Percentiles rank a stretch among this genome's conserved stretches.
Conservation (phyloP, 345 rosid genomes). For the Pugionium cornutum region DNA sequence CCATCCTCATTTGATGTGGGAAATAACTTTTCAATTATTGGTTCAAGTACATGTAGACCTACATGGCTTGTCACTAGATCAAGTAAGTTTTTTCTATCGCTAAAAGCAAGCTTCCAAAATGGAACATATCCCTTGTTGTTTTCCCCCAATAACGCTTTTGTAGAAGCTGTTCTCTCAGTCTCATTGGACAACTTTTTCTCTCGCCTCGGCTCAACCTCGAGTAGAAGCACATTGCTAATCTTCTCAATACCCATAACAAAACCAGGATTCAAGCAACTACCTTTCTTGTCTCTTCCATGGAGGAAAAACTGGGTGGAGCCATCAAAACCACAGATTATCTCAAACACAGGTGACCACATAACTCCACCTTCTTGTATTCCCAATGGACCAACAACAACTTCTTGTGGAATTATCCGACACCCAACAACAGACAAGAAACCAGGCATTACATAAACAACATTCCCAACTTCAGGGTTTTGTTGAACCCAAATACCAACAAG, state of each 20-base stretch:
- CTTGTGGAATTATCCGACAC: slow-evolving; percentile 71
- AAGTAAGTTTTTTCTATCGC: slow-evolving; percentile 74
- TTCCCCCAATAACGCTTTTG: no score
- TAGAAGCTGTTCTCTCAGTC: slow-evolving; percentile 28
- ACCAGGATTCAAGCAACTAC: slow-evolving; percentile 65
- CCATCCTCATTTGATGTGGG: slow-evolving; percentile 57
- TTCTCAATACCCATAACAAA: slow-evolving; percentile 50
- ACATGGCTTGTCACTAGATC: slow-evolving; percentile 55
- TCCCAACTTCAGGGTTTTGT: slow-evolving; percentile 91
- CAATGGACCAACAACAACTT: slow-evolving; percentile 72
- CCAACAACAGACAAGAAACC: slow-evolving; percentile 81
- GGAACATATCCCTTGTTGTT: slow-evolving; percentile 45
- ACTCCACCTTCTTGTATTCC: slow-evolving; percentile 68
- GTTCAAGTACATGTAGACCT: slow-evolving; percentile 47
- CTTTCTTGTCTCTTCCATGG: slow-evolving; percentile 65
- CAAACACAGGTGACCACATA: slow-evolving; percentile 85
- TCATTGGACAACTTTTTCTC: slow-evolving; percentile 46
- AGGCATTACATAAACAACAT: slow-evolving; percentile 83
- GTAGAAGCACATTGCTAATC: slow-evolving; percentile 69
- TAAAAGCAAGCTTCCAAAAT: slow-evolving; percentile 60
- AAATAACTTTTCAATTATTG: slow-evolving; percentile 34
- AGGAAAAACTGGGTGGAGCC: slow-evolving; percentile 59
- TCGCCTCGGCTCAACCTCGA: slow-evolving; percentile 69
- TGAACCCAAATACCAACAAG: slow-evolving; percentile 88
- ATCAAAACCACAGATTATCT: slow-evolving; percentile 54